A percentile compares a stretch with the other conserved stretches of the same genome.
Evolutionary conservation across 768 basidiomycete species (phyloP).

Genomic region (Rhizopogon vulgaris): DNA sequence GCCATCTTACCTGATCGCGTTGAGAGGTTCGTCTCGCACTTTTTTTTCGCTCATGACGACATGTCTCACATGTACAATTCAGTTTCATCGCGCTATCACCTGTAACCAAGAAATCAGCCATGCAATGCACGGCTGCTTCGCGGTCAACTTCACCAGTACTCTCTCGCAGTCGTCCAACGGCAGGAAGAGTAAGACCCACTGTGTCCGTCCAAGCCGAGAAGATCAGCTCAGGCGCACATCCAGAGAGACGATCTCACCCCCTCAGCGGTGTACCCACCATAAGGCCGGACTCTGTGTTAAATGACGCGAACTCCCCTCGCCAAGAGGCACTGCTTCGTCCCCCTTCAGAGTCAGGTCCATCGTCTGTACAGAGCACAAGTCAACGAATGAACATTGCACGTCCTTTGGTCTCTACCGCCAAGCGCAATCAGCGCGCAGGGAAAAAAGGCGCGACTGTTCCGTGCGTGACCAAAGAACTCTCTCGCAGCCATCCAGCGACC

Average conservation of each 20-base stretch:
- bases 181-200: not conserved
- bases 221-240: not conserved
- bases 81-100: slow-evolving; percentile 77
- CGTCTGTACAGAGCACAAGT: not conserved
- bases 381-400: not conserved
- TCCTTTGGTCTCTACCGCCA: slow-evolving; percentile 1
- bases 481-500: no score
- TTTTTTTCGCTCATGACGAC: not conserved
- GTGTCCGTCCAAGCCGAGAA: not conserved
- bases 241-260: not conserved
- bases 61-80: slow-evolving; percentile 6
- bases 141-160: not conserved
- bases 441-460: not conserved
- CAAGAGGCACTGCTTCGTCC: not conserved
- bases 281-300: no score
- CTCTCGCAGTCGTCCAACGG: not conserved
- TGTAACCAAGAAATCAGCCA: slow-evolving; percentile 65
- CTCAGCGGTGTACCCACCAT: no score
- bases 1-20: slow-evolving; percentile 62
- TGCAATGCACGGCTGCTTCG: slow-evolving; percentile 17
- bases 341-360: not conserved
- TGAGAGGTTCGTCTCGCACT: slow-evolving; percentile 44
- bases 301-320: no score
- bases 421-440: not conserved
- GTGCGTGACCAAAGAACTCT: not conserved